Evolutionary conservation across 2,329 filamentous ascomycete genomes (phyloP).

Genomic region (Paraphoma sp.): DNA sequence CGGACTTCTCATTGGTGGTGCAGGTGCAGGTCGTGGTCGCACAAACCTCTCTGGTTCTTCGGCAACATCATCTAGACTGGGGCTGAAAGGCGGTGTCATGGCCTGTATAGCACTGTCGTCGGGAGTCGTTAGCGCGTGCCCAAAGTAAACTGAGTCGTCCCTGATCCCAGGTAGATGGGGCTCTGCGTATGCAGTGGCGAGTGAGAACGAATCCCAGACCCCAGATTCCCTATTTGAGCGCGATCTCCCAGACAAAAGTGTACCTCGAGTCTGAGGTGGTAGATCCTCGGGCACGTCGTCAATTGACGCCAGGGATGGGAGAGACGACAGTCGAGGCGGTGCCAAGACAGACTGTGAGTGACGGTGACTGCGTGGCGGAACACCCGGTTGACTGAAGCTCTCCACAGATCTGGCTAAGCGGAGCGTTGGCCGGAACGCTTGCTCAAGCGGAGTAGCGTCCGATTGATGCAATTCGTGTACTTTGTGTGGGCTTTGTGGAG

Average conservation of each 20-base stretch:
- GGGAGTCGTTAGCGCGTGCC: conserved; percentile 52
- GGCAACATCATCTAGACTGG: conserved; percentile 44
- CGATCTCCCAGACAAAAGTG: conserved; percentile 4
- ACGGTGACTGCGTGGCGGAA: conserved; percentile 49
- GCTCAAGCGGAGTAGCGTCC: conserved; percentile 14
- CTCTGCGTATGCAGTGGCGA: conserved; percentile 20
- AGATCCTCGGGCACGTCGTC: conserved; percentile 27
- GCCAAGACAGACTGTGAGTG: conserved; percentile 49
- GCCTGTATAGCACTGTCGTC: conserved; percentile 49
- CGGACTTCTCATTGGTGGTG: conserved; percentile 33
- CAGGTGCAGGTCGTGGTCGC: conserved; percentile 43
- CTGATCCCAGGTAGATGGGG: conserved; percentile 33
- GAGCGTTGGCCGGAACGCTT: conserved; percentile 23
- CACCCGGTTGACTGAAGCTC: conserved; percentile 62
- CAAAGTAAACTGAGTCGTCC: conserved; percentile 37
- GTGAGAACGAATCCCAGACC: conserved; percentile 37
- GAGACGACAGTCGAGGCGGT: conserved; percentile 49
- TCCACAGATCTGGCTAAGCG: conserved; percentile 51
- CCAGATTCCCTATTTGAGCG: conserved; percentile 40
- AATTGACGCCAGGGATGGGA: conserved; percentile 24
- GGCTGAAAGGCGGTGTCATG: conserved; percentile 50
- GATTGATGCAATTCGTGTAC: conserved; percentile 16
- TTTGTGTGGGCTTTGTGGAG: conserved; percentile 30
- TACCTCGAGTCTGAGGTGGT: neutral
- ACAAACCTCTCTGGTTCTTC: conserved; percentile 46